Conservation (phyloP, 352 stramenopile species). For the Blastocystis sp. region DNA sequence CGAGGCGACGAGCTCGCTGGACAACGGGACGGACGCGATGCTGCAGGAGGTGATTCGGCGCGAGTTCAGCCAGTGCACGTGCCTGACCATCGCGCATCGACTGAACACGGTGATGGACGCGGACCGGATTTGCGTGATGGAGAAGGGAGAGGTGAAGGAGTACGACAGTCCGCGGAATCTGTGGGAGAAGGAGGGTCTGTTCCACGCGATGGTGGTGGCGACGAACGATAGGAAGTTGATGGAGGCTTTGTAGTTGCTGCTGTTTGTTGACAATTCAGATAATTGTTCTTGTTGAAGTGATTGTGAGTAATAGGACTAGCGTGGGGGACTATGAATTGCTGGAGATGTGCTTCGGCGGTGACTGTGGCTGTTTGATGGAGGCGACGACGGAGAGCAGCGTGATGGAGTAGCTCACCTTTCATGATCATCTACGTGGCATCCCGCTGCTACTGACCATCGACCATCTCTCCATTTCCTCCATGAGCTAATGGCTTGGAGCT, state of each 20-base stretch:
- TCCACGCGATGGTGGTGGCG: conserved; percentile 64
- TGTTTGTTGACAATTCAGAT: too few relatives aligned
- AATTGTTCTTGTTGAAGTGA: too few relatives aligned
- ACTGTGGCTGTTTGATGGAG: too few relatives aligned
- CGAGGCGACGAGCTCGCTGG: conserved; percentile 78
- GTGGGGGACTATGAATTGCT: too few relatives aligned
- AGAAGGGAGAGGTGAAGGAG: conserved; percentile 78
- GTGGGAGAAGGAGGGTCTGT: conserved; percentile 61
- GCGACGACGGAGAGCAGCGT: too few relatives aligned
- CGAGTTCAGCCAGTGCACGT: conserved; percentile 78
- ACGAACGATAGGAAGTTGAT: conserved; percentile 67
- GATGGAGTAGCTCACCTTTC: too few relatives aligned
- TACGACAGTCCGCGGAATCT: conserved; percentile 78
- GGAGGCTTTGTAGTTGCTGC: neutral
- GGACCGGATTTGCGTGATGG: conserved; percentile 82
- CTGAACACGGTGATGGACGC: conserved; percentile 83
- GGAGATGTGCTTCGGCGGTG: too few relatives aligned
- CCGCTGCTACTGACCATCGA: too few relatives aligned
- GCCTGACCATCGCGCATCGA: conserved; percentile 83
- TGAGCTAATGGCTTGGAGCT: too few relatives aligned
- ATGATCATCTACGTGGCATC: too few relatives aligned
- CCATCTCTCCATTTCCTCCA: too few relatives aligned
- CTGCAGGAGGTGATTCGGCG: conserved; percentile 76
- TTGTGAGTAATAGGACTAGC: too few relatives aligned
- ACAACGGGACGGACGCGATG: conserved; percentile 72